Percentiles rank a stretch among this genome's conserved stretches.
Conservation (phyloP, 371 early-diverging fungal species). For the Mortierella sp. region DNA sequence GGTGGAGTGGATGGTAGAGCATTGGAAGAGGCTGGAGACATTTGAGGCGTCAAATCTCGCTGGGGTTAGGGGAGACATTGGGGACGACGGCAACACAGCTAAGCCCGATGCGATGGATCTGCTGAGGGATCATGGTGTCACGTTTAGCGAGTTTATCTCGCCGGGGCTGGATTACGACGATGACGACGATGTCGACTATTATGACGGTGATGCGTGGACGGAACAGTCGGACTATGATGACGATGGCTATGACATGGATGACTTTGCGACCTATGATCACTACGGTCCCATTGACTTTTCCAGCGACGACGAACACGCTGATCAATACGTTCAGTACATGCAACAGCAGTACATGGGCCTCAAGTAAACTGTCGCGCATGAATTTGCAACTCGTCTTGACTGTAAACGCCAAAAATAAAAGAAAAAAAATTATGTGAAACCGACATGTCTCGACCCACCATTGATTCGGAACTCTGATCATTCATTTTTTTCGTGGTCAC, state of each 20-base stretch:
- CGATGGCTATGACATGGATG: background rate
- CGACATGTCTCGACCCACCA: background rate
- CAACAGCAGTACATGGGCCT: background rate
- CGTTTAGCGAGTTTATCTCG: background rate
- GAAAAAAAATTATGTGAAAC: background rate
- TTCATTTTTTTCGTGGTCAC: background rate
- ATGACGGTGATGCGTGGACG: background rate
- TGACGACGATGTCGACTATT: conserved; percentile 14
- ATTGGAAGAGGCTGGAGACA: conserved; percentile 25
- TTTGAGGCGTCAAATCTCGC: conserved; percentile 1
- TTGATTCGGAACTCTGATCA: background rate
- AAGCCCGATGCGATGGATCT: background rate
- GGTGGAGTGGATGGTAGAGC: conserved; percentile 27
- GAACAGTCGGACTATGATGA: conserved; percentile 3
- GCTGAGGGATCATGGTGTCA: background rate
- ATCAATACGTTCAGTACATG: background rate
- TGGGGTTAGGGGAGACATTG: background rate
- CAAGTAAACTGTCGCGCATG: background rate
- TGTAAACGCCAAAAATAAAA: background rate
- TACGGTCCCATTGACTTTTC: background rate
- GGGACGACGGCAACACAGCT: background rate
- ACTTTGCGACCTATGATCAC: background rate
- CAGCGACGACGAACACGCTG: background rate
- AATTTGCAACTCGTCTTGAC: background rate
- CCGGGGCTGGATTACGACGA: conserved; percentile 8